phyloP scores from a whole-genome alignment of 441 rosid species.

The Pelargonium fulgidum region DNA sequence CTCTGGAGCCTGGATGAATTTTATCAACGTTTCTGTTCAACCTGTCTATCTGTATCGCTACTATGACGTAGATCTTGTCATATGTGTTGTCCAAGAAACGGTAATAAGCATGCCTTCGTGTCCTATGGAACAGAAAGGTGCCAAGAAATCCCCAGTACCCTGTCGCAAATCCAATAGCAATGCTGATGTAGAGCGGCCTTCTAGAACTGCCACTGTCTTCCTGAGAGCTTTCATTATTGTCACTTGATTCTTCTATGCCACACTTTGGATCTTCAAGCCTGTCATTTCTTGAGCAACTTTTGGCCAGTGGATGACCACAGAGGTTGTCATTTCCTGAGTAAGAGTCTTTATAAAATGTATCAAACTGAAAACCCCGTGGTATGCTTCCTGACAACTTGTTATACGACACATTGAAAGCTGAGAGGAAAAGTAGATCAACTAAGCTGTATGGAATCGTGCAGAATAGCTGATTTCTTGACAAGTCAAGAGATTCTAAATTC shows the following conservation, averaged over 20 bases:
- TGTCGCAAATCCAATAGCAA: background rate
- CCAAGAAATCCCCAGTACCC: slow-evolving; percentile 2
- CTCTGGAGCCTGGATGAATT: no score
- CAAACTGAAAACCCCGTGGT: background rate
- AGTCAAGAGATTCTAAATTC: background rate
- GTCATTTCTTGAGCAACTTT: background rate
- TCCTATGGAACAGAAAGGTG: background rate
- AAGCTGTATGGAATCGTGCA: background rate
- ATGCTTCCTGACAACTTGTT: slow-evolving; percentile 21
- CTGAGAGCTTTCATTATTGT: background rate
- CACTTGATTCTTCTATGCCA: background rate
- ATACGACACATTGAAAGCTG: background rate
- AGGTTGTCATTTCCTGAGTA: slow-evolving; percentile 7
- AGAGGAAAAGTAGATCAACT: background rate
- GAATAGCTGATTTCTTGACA: background rate
- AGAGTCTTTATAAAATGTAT: background rate
- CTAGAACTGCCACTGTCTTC: background rate
- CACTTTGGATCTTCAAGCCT: background rate
- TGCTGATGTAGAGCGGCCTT: background rate
- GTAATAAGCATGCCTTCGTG: background rate
- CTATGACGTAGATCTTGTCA: background rate
- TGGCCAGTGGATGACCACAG: background rate
- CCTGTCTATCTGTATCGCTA: background rate
- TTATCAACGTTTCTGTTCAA: background rate
- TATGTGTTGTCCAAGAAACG: background rate